A percentile compares a stretch with the other conserved stretches of the same genome.
These are phyloP conservation scores for Hypoxylon intermedium DNA, from an alignment of 495 filamentous ascomycete genomes.

Conservation along the genomic window DNA sequence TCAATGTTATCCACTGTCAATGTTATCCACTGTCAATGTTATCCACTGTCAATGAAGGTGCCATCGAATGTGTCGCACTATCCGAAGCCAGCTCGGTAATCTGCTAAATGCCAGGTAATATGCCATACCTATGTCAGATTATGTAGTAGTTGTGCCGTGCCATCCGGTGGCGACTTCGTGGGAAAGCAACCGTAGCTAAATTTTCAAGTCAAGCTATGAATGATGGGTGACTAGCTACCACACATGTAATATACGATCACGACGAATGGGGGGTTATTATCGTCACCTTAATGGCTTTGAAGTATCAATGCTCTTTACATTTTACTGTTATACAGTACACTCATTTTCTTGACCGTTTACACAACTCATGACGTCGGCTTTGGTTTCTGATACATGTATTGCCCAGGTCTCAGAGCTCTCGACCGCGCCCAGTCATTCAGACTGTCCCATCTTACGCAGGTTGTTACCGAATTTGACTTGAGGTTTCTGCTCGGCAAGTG, in stretches of 20 bases:
- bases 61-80: background rate
- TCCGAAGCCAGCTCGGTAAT: background rate
- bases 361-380: background rate
- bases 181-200: conserved; percentile 4
- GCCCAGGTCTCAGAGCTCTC: conserved; percentile 27
- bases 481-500: conserved; percentile 15
- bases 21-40: background rate
- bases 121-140: background rate
- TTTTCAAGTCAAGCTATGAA: too few relatives aligned
- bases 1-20: too few relatives aligned
- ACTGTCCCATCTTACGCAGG: conserved; percentile 40
- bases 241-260: too few relatives aligned
- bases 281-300: too few relatives aligned
- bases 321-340: background rate
- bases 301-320: background rate
- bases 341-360: background rate
- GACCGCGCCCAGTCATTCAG: conserved; percentile 36
- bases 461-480: conserved; percentile 18
- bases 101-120: background rate
- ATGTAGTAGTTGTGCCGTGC: background rate
- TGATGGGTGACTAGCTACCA: too few relatives aligned
- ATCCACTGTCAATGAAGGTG: background rate
- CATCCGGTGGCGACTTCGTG: background rate
- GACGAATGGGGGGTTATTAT: too few relatives aligned
- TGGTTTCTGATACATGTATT: conserved; percentile 26